A percentile compares a stretch with the other conserved stretches of the same genome.
Conservation (phyloP, 2,329 filamentous ascomycete species). For the Alternaria brassicae region DNA sequence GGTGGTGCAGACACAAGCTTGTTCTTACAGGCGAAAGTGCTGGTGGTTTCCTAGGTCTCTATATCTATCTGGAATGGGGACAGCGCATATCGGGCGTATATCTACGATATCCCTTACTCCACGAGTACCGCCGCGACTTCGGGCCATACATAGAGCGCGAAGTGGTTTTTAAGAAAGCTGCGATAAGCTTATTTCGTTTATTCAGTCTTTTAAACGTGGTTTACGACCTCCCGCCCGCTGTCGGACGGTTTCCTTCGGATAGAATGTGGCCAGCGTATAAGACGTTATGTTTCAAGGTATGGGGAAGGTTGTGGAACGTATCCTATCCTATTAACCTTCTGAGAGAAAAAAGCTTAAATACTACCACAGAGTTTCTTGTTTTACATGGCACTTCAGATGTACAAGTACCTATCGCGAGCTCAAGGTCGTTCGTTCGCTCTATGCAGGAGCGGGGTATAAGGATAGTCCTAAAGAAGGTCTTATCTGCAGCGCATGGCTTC, state of each 20-base stretch:
- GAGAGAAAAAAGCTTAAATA: background rate
- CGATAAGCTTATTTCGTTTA: background rate
- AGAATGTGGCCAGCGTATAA: background rate
- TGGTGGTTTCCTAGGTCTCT: too few relatives aligned
- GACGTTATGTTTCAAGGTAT: background rate
- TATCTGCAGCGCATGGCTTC: background rate
- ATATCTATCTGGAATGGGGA: background rate
- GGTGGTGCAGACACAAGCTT: too few relatives aligned
- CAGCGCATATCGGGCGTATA: background rate
- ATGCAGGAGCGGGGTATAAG: background rate
- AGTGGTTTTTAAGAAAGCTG: background rate
- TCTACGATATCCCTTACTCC: background rate
- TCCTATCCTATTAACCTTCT: background rate
- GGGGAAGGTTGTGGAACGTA: background rate
- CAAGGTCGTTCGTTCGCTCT: background rate
- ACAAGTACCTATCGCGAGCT: background rate
- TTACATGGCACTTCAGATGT: background rate
- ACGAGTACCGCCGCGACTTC: background rate
- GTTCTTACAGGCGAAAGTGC: too few relatives aligned
- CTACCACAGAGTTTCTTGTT: background rate
- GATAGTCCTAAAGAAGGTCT: background rate
- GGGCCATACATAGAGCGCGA: background rate
- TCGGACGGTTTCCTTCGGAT: background rate
- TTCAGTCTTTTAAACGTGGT: background rate
- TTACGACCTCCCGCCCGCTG: background rate